Evolutionary conservation across 805 yeast species (phyloP).

Genomic region (Maudiozyma serrabonitensis): DNA sequence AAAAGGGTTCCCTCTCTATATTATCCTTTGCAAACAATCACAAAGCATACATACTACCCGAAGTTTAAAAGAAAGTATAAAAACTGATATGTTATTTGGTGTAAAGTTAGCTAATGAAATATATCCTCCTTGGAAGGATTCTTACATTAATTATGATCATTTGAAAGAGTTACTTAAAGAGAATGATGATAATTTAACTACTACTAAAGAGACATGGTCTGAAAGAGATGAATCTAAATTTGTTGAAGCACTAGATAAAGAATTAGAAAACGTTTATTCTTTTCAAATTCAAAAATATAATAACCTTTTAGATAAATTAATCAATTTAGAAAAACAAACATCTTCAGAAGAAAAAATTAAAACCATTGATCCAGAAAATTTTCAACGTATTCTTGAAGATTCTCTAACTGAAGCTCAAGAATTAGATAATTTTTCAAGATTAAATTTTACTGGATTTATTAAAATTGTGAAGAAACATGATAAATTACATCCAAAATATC

Average conservation of each 20-base stretch:
- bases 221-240: conserved; percentile 65
- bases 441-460: conserved; percentile 89
- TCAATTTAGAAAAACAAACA: conserved; percentile 52
- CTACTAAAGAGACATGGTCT: conserved; percentile 39
- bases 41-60: no score
- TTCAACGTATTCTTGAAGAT: conserved; percentile 65
- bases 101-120: conserved; percentile 71
- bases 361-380: conserved; percentile 47
- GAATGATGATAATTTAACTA: conserved; percentile 34
- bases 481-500: conserved; percentile 71
- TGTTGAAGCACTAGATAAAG: conserved; percentile 56
- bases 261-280: conserved; percentile 66
- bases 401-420: conserved; percentile 68
- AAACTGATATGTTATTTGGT: conserved; percentile 67
- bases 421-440: conserved; percentile 79
- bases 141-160: conserved; percentile 56
- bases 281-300: conserved; percentile 63
- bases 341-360: conserved; percentile 30
- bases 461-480: conserved; percentile 96
- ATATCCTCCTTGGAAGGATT: conserved; percentile 79
- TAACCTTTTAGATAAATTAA: conserved; percentile 54
- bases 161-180: conserved; percentile 64
- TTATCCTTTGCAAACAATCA: no score
- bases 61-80: neutral
- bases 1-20: no score